phyloP scores from a whole-genome alignment of 1,139 yeast species.

The Kazachstania sp. region DNA sequence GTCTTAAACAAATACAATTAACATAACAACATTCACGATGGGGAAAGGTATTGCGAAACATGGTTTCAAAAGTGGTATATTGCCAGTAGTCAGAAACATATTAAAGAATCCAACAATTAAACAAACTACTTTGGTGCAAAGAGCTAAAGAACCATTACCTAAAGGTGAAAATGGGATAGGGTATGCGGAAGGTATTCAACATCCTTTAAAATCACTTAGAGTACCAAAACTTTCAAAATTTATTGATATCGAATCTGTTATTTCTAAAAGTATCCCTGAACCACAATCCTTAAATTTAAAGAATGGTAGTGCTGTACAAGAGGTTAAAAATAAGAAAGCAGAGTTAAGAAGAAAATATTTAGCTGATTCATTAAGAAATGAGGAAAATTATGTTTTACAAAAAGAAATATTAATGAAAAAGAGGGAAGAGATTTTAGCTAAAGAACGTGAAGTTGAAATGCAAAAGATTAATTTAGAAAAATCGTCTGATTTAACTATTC shows the following conservation, averaged over 20 bases:
- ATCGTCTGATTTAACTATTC: conserved; percentile 50
- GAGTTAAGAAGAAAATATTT: conserved; percentile 67
- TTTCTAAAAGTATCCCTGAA: conserved; percentile 45
- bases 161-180: conserved; percentile 38
- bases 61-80: conserved; percentile 64
- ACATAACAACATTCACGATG: too few species aligned
- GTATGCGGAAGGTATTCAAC: conserved; percentile 65
- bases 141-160: conserved; percentile 42
- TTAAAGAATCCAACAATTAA: conserved; percentile 56
- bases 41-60: conserved; percentile 39
- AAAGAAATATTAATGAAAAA: conserved; percentile 33
- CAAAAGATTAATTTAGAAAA: conserved; percentile 16
- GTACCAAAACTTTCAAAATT: conserved; percentile 46
- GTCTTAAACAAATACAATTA: too few species aligned
- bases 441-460: conserved; percentile 30
- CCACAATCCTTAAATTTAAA: conserved; percentile 31
- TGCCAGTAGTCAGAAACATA: conserved; percentile 69
- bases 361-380: conserved; percentile 55
- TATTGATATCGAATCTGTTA: conserved; percentile 50
- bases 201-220: conserved; percentile 61
- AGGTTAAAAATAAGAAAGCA: conserved; percentile 50
- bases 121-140: conserved; percentile 37
- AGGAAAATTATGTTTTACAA: conserved; percentile 44
- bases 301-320: conserved; percentile 41
- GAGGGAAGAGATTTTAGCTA: conserved; percentile 30